Base-by-base conservation (phyloP, 495 filamentous ascomycete species). In the Pseudevernia furfuracea region DNA sequence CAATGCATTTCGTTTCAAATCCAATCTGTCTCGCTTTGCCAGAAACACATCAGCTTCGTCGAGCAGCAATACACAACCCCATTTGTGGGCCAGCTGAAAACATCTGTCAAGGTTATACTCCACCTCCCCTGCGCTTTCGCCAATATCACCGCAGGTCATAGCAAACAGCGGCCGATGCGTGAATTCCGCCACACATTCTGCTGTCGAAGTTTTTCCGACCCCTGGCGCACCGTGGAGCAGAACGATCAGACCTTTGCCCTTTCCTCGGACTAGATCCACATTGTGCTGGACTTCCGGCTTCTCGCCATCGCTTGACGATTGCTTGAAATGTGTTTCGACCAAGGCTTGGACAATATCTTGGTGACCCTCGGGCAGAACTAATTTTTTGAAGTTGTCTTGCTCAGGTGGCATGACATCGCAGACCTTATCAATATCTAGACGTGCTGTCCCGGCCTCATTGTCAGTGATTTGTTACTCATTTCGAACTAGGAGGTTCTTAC, bases 21-120 rank as follows among this genome's bases (percentile, higher is more conserved):
- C 78, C 14, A 49, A 58, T 28, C 70, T 65, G 0, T 49, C 67
- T 15, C 83, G 74, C 63, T 77, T 68, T n/a, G 77, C 74, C 0
- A 86, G 73, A 62, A 85, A 87, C 1, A 85, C 75, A 57, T 85
- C 83, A 1, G 79, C 81, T 71, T 87, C 82, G 61, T 86, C 83
- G 0, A 86, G 69, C 0, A 87, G 73, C 7, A 85, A 67, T 0
- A 86, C 76, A 39, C 74, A 79, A 5, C 73, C 74, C 81, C 82
- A 84, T 60, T 66, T 72, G n/a, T 71, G 67, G 11, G 76, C 80
- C 0, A 81, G 65, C 9, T 67, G 59, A 28, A 82, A 77, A 17
- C 77, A 72, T 0, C 64, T 43, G 21, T 79, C 69, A 19, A 85
- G 73, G 21, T 77, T 73, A 11, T 65, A 66, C 63, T 81, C 79